Conservation (phyloP, 768 basidiomycete genomes). For the Lepiota brunneoincarnata region DNA sequence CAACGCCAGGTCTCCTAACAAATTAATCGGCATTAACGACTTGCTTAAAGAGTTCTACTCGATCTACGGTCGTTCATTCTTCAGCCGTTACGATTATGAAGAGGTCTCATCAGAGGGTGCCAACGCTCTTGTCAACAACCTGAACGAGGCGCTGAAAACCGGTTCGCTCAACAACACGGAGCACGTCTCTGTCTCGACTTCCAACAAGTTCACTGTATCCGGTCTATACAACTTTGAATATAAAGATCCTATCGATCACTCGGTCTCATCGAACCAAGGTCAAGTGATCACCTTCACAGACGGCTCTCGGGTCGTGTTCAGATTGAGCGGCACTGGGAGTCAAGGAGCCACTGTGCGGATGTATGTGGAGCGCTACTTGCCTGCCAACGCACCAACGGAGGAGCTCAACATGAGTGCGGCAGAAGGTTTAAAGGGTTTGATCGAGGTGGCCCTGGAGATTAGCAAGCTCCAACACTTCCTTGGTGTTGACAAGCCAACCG, state of each 20-base stretch:
- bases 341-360: constrained; percentile 94
- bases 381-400: constrained; percentile 61
- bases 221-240: constrained; percentile 88
- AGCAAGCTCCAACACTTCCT: constrained; percentile 85
- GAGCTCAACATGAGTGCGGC: constrained; percentile 76
- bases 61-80: constrained; percentile 95
- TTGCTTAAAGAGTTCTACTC: constrained; percentile 84
- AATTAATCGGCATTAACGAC: constrained; percentile 88
- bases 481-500: constrained; percentile 87
- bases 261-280: constrained; percentile 93
- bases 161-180: constrained; percentile 66
- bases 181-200: constrained; percentile 65
- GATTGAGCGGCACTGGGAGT: constrained; percentile 93
- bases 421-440: constrained; percentile 90
- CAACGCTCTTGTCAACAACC: constrained; percentile 73
- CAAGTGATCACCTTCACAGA: constrained; percentile 90
- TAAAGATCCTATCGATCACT: constrained; percentile 97
- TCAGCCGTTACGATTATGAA: constrained; percentile 99
- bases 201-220: constrained; percentile 72
- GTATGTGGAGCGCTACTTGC: constrained; percentile 93
- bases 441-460: constrained; percentile 88
- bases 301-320: constrained; percentile 93
- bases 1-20: constrained; percentile 69
- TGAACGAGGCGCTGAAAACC: constrained; percentile 69
- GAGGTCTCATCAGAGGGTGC: constrained; percentile 93